These are phyloP conservation scores for Cylindrotheca closterium DNA, from an alignment of 108 stramenopile genomes.

Conservation along the genomic window DNA sequence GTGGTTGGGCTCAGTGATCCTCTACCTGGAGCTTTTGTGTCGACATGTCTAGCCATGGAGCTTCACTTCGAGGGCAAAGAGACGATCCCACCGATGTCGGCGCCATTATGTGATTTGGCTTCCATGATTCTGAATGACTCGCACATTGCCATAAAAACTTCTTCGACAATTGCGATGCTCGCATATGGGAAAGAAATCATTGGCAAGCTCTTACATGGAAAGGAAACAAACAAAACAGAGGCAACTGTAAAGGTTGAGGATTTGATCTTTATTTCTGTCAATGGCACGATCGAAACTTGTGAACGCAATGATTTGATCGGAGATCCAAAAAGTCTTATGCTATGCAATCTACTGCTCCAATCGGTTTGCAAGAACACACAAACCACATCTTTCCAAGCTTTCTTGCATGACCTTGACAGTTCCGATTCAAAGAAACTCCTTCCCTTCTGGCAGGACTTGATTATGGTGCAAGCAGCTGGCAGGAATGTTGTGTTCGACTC, in stretches of 20 bases:
- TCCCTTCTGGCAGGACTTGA: slow-evolving; percentile 70
- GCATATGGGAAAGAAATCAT: background rate
- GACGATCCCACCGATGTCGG: background rate
- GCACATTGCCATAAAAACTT: background rate
- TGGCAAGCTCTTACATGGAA: background rate
- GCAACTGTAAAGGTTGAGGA: background rate
- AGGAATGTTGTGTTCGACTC: slow-evolving; percentile 21
- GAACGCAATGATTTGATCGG: background rate
- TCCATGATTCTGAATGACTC: background rate
- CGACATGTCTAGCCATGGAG: slow-evolving; percentile 46
- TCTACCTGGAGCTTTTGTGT: slow-evolving; percentile 38
- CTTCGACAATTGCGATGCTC: background rate
- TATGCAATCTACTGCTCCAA: slow-evolving; percentile 12
- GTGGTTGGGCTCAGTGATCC: background rate
- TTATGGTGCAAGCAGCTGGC: slow-evolving; percentile 53
- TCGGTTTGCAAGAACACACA: slow-evolving; percentile 17
- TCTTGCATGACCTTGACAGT: slow-evolving; percentile 10
- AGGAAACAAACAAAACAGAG: background rate
- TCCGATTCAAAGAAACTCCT: slow-evolving; percentile 10
- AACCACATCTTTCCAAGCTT: slow-evolving; percentile 2
- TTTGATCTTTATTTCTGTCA: background rate
- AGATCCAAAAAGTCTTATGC: background rate
- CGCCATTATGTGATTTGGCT: background rate
- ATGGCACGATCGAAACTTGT: background rate
- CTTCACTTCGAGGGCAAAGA: slow-evolving; percentile 1